Evolutionary conservation across 495 filamentous ascomycete genomes (phyloP).

Genomic region (Penicillium crystallinum): DNA sequence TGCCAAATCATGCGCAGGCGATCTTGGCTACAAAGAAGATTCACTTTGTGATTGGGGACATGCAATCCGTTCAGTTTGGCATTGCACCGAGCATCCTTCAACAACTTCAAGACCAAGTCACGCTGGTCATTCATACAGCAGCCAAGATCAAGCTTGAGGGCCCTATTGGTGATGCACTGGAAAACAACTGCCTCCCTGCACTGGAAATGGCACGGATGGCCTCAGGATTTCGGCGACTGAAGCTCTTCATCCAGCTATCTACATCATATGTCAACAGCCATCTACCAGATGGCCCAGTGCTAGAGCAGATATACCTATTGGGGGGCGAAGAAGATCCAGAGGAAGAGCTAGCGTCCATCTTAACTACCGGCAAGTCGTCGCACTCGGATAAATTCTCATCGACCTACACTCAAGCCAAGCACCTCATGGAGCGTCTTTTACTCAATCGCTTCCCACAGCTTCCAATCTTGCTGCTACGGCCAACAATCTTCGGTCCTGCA

Average conservation of each 20-base stretch:
- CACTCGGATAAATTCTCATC: conserved; percentile 26
- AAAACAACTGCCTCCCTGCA: conserved; percentile 35
- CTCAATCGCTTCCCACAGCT: conserved; percentile 24
- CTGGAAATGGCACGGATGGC: conserved; percentile 31
- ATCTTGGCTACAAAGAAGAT: conserved; percentile 27
- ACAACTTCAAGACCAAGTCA: conserved; percentile 24
- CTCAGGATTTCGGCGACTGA: conserved; percentile 26
- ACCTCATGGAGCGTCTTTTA: conserved; percentile 36
- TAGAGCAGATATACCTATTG: conserved; percentile 25
- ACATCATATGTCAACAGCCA: conserved; percentile 37
- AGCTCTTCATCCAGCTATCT: conserved; percentile 33
- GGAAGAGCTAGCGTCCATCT: conserved; percentile 28
- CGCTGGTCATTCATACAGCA: conserved; percentile 35
- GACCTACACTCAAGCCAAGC: conserved; percentile 36
- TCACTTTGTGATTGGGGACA: conserved; percentile 32
- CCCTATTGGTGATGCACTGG: conserved; percentile 27
- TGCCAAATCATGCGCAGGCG: conserved; percentile 28
- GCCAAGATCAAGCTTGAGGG: conserved; percentile 34
- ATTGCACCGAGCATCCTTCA: conserved; percentile 17
- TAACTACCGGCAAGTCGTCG: conserved; percentile 16
- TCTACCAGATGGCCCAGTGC: conserved; percentile 31
- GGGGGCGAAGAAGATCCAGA: conserved; percentile 27
- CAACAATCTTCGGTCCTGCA: conserved; percentile 39
- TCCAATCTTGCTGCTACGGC: conserved; percentile 34
- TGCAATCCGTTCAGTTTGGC: conserved; percentile 24